Base-by-base conservation (phyloP, 495 filamentous ascomycete genomes). In the Hyphodiscus hymeniophilus region DNA sequence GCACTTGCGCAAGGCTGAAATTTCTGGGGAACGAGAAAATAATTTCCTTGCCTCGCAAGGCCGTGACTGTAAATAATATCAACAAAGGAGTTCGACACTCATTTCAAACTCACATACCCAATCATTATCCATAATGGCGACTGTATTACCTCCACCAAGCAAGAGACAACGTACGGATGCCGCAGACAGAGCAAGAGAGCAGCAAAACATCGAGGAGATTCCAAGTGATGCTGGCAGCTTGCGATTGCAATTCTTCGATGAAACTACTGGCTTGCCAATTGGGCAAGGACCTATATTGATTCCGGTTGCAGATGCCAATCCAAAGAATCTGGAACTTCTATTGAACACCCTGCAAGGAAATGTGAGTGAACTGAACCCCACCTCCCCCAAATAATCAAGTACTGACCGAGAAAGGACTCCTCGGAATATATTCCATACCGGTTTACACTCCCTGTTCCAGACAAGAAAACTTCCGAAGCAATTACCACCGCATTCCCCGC, bases 311-410 rank as follows among this genome's bases (percentile, higher is more conserved):
- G 85, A 96, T 70, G 84, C 92, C 10, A 85, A 79, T 3, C 80
- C 87, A 21, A 89, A 89, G 63, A 95, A 99, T 57, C 75, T 99
- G 22, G 90, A 92, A 57, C 73, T 88, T 17, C 71, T 97, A n/a
- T 69, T 96, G 21, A 97, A 99, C 60, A 89, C 84, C 43, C 64
- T 97, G 45, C 76, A 62, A 82, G 86, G 70, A 82, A 85, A 78
- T 66, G 81, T 68, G 50, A 58, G 58, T 20, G 22, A 11, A 22
- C 20, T 2, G 13, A 20, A 7, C 12, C 36, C 17, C 1, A 34
- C 16, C 6, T 5, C 12, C 41, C 64, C 72, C 45, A 22, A 71
- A 67, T 58, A 79, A 70, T 59, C 71, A 72, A 75, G 11, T 38
- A 38, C 20, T 42, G 55, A 16, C n/a, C 2, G 18, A 18, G 15